A percentile compares a stretch with the other conserved stretches of the same genome.
Conservation (phyloP, 2,329 filamentous ascomycete genomes). For the Xylaria sp. region DNA sequence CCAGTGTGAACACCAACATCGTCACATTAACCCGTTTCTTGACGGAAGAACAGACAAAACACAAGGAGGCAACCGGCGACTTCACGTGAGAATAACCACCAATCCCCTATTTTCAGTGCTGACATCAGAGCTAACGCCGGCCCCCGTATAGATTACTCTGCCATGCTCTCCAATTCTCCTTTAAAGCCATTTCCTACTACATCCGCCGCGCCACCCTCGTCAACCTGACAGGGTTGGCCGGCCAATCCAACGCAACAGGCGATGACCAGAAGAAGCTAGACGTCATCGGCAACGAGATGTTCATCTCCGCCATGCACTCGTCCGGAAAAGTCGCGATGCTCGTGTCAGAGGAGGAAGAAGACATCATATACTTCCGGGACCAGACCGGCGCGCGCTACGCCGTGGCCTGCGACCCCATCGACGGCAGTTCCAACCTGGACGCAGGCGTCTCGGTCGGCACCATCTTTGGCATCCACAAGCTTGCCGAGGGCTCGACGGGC, state of each 20-base stretch:
- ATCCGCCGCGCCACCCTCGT: constrained; percentile 93
- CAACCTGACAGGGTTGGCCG: constrained; percentile 91
- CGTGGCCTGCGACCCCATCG: constrained; percentile 95
- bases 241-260: constrained; percentile 89
- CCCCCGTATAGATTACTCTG: constrained; percentile 66
- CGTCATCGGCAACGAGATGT: constrained; percentile 97
- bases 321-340: constrained; percentile 85
- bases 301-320: constrained; percentile 90
- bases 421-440: constrained; percentile 95
- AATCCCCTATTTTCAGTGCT: not conserved
- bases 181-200: constrained; percentile 99
- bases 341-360: constrained; percentile 97
- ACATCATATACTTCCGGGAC: constrained; percentile 80
- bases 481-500: constrained; percentile 68
- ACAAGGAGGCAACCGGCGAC: constrained; percentile 92
- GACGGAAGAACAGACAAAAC: constrained; percentile 90
- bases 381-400: constrained; percentile 78
- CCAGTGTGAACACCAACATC: constrained; percentile 93
- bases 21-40: constrained; percentile 92
- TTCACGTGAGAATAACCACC: constrained; percentile 71
- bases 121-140: constrained; percentile 8
- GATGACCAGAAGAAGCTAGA: constrained; percentile 99
- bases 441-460: constrained; percentile 96
- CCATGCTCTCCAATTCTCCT: constrained; percentile 97
- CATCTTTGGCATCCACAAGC: constrained; percentile 91